phyloP scores from a whole-genome alignment of 2,329 filamentous ascomycete genomes.

The Rutstroemia sp. region DNA sequence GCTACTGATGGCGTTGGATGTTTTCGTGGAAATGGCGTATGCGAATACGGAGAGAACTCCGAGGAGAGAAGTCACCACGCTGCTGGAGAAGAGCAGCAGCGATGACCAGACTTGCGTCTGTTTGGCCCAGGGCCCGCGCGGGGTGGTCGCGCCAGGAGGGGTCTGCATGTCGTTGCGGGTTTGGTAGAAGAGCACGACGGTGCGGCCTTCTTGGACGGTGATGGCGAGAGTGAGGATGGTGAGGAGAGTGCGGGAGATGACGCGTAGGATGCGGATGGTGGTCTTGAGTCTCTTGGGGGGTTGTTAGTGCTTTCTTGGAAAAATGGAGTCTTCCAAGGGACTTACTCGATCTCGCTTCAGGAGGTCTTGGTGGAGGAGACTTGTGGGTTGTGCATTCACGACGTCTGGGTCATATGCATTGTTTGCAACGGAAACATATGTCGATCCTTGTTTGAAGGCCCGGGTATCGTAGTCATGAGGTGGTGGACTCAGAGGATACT shows the following conservation, averaged over 20 bases:
- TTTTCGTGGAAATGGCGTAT: conserved; percentile 12
- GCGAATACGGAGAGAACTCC: conserved; percentile 13
- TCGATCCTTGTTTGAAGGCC: neutral
- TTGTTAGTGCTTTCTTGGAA: neutral
- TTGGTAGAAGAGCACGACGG: neutral
- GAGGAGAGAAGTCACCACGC: conserved; percentile 10
- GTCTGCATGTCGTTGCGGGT: neutral
- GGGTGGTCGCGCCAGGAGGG: neutral
- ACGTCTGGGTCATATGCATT: neutral
- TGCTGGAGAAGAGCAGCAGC: conserved; percentile 13
- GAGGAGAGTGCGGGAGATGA: neutral
- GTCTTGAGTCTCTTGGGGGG: neutral
- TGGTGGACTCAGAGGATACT: neutral
- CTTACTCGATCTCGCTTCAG: neutral
- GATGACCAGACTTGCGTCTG: conserved; percentile 11
- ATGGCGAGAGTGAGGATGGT: neutral
- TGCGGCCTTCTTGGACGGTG: neutral
- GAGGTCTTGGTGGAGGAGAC: neutral
- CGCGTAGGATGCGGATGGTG: neutral
- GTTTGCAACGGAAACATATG: neutral
- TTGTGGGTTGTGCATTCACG: neutral
- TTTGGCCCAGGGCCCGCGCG: neutral
- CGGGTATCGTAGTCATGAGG: neutral
- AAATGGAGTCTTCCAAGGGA: neutral
- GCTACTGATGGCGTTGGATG: conserved; percentile 12